A percentile compares a stretch with the other conserved stretches of the same genome.
Evolutionary conservation across 331 rosid species (phyloP).

Genomic region (Rhamnella rubrinervis): DNA sequence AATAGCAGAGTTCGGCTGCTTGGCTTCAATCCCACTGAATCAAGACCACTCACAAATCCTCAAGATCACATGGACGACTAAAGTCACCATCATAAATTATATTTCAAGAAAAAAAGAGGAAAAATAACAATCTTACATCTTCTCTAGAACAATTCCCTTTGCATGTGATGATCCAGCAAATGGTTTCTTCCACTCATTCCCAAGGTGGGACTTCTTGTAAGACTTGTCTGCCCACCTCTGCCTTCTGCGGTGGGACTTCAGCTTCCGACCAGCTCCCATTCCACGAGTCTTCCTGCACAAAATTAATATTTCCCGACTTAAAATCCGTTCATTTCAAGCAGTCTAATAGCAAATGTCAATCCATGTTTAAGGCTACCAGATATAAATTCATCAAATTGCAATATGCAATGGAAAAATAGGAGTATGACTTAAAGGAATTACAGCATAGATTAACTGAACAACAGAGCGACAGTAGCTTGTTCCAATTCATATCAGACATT

Average conservation of each 20-base stretch:
- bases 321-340: background rate
- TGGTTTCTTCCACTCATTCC: slow-evolving; percentile 49
- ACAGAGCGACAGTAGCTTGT: no score
- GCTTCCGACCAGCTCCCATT: slow-evolving; percentile 55
- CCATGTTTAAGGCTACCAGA: background rate
- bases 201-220: slow-evolving; percentile 43
- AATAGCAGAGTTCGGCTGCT: slow-evolving; percentile 47
- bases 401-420: background rate
- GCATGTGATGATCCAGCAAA: slow-evolving; percentile 46
- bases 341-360: background rate
- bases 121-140: slow-evolving; percentile 29
- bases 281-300: slow-evolving; percentile 46
- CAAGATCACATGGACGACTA: background rate
- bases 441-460: no score
- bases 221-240: slow-evolving; percentile 52
- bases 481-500: no score
- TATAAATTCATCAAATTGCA: no score
- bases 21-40: slow-evolving; percentile 48
- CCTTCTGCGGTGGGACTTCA: slow-evolving; percentile 43
- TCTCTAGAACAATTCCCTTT: slow-evolving; percentile 43
- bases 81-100: background rate
- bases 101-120: background rate
- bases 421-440: background rate
- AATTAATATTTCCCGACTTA: background rate
- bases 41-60: background rate